Evolutionary conservation across 2,329 filamentous ascomycete species (phyloP), one percentile per base, ranked within the genome.

Genomic region (Trichoderma guizhouense): DNA sequence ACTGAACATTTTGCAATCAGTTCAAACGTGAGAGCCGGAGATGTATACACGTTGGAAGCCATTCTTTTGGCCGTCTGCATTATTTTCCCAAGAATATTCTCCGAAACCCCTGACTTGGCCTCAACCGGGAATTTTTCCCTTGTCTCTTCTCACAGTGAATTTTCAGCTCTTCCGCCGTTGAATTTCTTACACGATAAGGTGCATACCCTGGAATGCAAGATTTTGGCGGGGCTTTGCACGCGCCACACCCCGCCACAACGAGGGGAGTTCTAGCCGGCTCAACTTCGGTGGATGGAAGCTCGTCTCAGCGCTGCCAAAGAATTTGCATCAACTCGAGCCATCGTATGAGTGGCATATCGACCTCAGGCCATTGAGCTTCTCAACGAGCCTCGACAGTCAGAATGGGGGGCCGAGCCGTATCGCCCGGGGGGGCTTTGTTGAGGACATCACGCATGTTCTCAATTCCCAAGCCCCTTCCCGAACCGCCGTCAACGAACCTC

Each of bases 371-470:
- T 79, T 79, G 79, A 79, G 80, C 76, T 72, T 77, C 74, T 71
- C 66, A 72, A 76, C 75, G 69, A 74, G 75, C 74, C 75, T 72
- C 72, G 72, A 76, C 72, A 72, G 55, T 76, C 75, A 78, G 71
- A 51, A 83, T 83, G 81, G 76, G 75, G 74, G 75, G 67, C 72
- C 78, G 76, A 67, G 76, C 78, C 71, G 76, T 90, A 77, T 90
- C 89, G 75, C 89, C 90, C 71, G 90, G 90, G 79, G 89, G 85
- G 74, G 86, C 88, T 77, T 87, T 98, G 76, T 88, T 98, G 79
- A 91, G 95, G 81, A 89, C 91, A 73, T 98, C 95, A 72, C 93
- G 95, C 76, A 88, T 98, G 77, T 98, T 98, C 84, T 92, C 95
- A 28, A 86, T 98, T 71, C 95, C 95, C 15, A 87, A 89, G 72